phyloP scores from a whole-genome alignment of 208 protist species.

The Leishmania aethiopica region DNA sequence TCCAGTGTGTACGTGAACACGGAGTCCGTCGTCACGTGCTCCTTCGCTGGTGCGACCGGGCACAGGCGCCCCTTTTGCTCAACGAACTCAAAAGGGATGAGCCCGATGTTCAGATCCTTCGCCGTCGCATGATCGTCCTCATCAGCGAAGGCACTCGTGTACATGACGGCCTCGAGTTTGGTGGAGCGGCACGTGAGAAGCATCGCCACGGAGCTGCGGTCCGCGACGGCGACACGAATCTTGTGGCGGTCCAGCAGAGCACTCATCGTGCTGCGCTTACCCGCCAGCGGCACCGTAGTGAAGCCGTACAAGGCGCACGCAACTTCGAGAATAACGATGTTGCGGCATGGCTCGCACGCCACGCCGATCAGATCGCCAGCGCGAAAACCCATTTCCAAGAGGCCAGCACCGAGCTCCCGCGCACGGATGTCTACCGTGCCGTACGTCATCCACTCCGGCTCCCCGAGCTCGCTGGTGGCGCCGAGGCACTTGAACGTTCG shows the following conservation, averaged over 20 bases:
- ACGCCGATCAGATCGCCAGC: constrained; percentile 84
- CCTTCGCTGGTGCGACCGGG: constrained; percentile 24
- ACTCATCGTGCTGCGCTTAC: constrained; percentile 57
- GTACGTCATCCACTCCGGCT: constrained; percentile 77
- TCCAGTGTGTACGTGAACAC: constrained; percentile 76
- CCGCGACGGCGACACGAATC: constrained; percentile 71
- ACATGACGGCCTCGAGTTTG: constrained; percentile 74
- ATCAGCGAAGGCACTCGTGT: constrained; percentile 57
- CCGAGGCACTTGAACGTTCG: constrained; percentile 68
- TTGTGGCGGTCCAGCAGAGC: constrained; percentile 74
- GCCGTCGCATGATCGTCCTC: constrained; percentile 60
- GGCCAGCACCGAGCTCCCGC: constrained; percentile 70
- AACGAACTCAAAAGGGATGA: constrained; percentile 68
- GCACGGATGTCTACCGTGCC: constrained; percentile 63
- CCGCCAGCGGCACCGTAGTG: constrained; percentile 68
- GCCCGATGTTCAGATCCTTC: constrained; percentile 81
- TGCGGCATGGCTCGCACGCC: constrained; percentile 63
- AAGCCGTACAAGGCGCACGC: constrained; percentile 76
- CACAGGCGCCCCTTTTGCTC: constrained; percentile 59
- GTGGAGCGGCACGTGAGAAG: constrained; percentile 83
- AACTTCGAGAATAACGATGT: constrained; percentile 67
- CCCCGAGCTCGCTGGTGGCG: constrained; percentile 43
- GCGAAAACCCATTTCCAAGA: constrained; percentile 55
- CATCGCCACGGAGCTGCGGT: constrained; percentile 56
- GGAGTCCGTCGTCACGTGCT: constrained; percentile 31